Evolutionary conservation across 2,329 filamentous ascomycete species (phyloP).

Genomic region (Colletotrichum euphorbiae): DNA sequence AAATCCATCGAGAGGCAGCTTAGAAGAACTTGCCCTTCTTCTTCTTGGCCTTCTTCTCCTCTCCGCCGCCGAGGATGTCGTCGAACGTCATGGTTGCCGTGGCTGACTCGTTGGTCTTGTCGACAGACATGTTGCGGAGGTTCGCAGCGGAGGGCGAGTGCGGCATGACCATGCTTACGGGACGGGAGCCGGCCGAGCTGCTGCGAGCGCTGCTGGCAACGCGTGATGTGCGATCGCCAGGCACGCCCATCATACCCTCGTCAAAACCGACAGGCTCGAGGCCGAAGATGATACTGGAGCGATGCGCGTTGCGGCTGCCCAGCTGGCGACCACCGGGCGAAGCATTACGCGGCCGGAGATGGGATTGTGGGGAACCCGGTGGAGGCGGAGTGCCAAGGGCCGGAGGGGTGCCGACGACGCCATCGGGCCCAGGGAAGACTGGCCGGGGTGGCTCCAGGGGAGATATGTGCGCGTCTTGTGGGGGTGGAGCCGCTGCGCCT

Average conservation of each 20-base stretch:
- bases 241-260: slow-evolving; percentile 34
- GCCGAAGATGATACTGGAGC: slow-evolving; percentile 58
- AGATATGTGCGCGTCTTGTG: slow-evolving; percentile 50
- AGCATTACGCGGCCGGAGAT: slow-evolving; percentile 53
- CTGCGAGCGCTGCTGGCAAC: slow-evolving; percentile 46
- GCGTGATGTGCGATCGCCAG: slow-evolving; percentile 39
- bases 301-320: slow-evolving; percentile 48
- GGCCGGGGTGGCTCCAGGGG: slow-evolving; percentile 53
- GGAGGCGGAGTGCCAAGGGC: slow-evolving; percentile 45
- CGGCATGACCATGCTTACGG: slow-evolving; percentile 37
- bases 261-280: slow-evolving; percentile 52
- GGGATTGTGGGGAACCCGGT: slow-evolving; percentile 46
- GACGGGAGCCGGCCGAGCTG: slow-evolving; percentile 40
- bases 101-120: slow-evolving; percentile 41
- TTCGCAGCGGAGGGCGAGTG: slow-evolving; percentile 52
- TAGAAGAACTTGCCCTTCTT: slow-evolving; percentile 58
- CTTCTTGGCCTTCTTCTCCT: slow-evolving; percentile 50
- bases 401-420: slow-evolving; percentile 43
- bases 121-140: slow-evolving; percentile 43
- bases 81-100: slow-evolving; percentile 59
- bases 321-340: slow-evolving; percentile 49
- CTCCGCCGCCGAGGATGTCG: slow-evolving; percentile 57
- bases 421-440: slow-evolving; percentile 49
- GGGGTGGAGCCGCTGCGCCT: slow-evolving; percentile 44
- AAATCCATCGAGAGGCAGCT: background rate